Percentiles rank a stretch among this genome's conserved stretches.
Evolutionary conservation across 345 rosid genomes (phyloP).

Genomic region (Geranium brycei): DNA sequence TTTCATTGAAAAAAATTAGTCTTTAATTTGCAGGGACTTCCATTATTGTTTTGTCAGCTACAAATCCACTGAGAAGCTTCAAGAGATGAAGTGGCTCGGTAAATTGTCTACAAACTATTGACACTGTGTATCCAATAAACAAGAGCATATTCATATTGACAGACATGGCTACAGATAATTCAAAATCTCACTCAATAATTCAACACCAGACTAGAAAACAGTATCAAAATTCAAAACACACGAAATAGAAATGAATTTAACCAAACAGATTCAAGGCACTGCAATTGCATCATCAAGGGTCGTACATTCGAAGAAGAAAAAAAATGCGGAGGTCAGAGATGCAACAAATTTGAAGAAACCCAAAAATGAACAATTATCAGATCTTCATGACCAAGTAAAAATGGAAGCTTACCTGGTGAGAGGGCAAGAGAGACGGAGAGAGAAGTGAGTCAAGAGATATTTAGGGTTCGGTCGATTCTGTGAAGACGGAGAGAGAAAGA

Average conservation of each 20-base stretch:
- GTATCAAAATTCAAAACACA: not conserved
- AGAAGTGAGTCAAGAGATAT: not conserved
- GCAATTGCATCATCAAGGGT: no score
- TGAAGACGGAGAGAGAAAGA: not conserved
- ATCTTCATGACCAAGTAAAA: not conserved
- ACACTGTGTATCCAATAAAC: not conserved
- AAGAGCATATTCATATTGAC: not conserved
- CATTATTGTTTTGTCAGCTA: not conserved
- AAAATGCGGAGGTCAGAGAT: not conserved
- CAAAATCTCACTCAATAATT: not conserved
- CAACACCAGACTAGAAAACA: no score
- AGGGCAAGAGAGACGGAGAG: not conserved
- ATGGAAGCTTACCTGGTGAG: not conserved
- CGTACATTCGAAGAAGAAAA: no score
- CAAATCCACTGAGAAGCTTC: not conserved
- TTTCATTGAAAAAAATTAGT: no score
- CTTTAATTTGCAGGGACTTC: not conserved
- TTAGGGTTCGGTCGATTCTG: not conserved
- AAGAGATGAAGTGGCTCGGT: not conserved
- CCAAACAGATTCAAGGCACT: not conserved
- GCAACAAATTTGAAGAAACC: not conserved
- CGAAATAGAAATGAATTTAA: not conserved
- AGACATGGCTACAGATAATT: not conserved
- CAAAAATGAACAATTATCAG: not conserved
- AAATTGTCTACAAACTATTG: not conserved